Base-by-base conservation (phyloP, 768 basidiomycete species). In the Termitomyces sp. region DNA sequence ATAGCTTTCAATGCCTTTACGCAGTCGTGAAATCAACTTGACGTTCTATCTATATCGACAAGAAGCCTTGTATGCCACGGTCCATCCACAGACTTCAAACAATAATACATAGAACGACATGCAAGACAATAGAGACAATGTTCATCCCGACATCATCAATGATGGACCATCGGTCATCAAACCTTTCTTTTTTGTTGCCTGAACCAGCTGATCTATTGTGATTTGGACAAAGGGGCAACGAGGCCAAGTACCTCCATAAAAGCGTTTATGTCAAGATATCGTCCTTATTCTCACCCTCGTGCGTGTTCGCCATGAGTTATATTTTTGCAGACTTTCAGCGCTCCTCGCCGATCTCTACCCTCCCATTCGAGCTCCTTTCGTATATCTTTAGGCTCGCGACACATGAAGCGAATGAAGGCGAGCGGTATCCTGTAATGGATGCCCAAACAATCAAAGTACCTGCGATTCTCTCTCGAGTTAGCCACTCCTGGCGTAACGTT, bases 331-430 rank as follows among this genome's bases (percentile, higher is more conserved):
- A 45, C 20, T 24, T 51, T 15, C 27, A 44, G 1, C 24, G 3
- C 18, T 11, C 27, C 42, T 57, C 63, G 36, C 73, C 76, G 3
- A 76, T 83, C 55, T 64, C 72, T 62, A 68, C 61, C 24, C 78
- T 86, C 27, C 85, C 86, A 8, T 76, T 79, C 36, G 84, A 86
- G 69, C 75, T 85, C 6, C 74, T 86, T 31, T 78, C 84, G 0
- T 76, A 81, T 54, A 80, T 87, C 58, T 85, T 87, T 65, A 62
- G 69, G 15, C 72, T 86, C 50, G 77, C 73, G n/a, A 74, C 75
- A 1, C 77, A 79, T 57, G 65, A 69, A 36, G 46, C 62, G 12
- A 65, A 69, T 20, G 60, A 59, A 34, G 67, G 67, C 7, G 63
- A 66, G 16, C 56, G 64, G 11, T 61, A 45, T 27, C 70, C 68